Evolutionary conservation across 2,329 filamentous ascomycete species (phyloP).

Genomic region (Pseudogymnoascus sp.): DNA sequence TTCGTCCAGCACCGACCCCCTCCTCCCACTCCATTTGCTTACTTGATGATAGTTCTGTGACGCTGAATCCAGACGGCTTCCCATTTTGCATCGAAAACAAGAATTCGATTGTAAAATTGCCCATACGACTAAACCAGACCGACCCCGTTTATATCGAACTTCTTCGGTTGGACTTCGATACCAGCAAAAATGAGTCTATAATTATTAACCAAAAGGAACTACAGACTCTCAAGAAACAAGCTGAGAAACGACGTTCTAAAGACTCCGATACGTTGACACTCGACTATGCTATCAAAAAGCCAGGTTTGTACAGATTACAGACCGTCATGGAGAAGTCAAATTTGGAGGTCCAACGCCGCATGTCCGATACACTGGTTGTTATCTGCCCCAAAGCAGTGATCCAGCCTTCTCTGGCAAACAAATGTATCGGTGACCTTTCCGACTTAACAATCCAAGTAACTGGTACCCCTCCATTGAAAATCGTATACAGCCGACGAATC

Average conservation of each 20-base stretch:
- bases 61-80: slow-evolving; percentile 72
- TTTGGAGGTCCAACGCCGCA: slow-evolving; percentile 73
- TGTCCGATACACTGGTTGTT: slow-evolving; percentile 74
- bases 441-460: slow-evolving; percentile 74
- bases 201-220: slow-evolving; percentile 66
- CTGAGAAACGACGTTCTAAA: slow-evolving; percentile 57
- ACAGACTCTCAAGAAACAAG: slow-evolving; percentile 61
- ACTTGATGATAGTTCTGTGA: slow-evolving; percentile 53
- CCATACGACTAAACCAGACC: slow-evolving; percentile 90
- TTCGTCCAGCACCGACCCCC: slow-evolving; percentile 29
- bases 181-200: slow-evolving; percentile 70
- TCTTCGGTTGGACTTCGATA: slow-evolving; percentile 76
- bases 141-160: slow-evolving; percentile 82
- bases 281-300: slow-evolving; percentile 69
- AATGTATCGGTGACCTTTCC: slow-evolving; percentile 82
- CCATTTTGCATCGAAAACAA: slow-evolving; percentile 71
- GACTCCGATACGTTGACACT: slow-evolving; percentile 54
- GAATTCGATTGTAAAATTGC: slow-evolving; percentile 55
- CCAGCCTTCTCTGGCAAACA: slow-evolving; percentile 52
- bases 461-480: slow-evolving; percentile 82
- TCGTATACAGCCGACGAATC: slow-evolving; percentile 82
- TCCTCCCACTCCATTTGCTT: not conserved
- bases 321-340: slow-evolving; percentile 90
- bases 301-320: slow-evolving; percentile 76
- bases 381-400: slow-evolving; percentile 74